A percentile compares a stretch with the other conserved stretches of the same genome.
Evolutionary conservation across 2,329 filamentous ascomycete species (phyloP).

Genomic region (Nigrospora osmanthi): DNA sequence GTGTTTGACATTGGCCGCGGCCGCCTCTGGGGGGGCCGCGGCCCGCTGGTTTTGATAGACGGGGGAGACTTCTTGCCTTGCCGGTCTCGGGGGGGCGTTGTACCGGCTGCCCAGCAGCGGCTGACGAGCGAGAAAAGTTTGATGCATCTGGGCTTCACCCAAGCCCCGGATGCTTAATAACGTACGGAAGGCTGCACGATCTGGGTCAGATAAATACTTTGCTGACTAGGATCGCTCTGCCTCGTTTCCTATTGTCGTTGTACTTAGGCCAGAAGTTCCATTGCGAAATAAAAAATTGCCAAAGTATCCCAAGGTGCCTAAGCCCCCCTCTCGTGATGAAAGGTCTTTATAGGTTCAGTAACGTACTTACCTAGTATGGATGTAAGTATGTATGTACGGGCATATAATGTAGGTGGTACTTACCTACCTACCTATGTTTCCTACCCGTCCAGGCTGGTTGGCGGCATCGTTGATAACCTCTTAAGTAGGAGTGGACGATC

Average conservation of each 20-base stretch:
- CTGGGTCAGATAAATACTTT: constrained; percentile 15
- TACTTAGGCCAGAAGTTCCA: constrained; percentile 22
- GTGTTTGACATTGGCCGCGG: constrained; percentile 14
- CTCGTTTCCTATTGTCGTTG: constrained; percentile 18
- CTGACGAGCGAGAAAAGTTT: constrained; percentile 16
- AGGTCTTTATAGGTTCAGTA: too few species aligned
- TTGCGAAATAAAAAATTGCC: constrained; percentile 14
- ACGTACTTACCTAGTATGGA: too few species aligned
- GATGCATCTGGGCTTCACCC: constrained; percentile 21
- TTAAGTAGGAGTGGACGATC: too few species aligned
- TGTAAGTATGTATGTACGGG: too few species aligned
- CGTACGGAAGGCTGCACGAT: constrained; percentile 14
- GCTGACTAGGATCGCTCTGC: constrained; percentile 16
- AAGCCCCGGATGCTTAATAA: constrained; percentile 22
- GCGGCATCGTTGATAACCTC: too few species aligned
- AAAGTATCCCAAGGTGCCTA: too few species aligned
- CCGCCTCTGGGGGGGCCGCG: constrained; percentile 5
- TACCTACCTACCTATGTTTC: too few species aligned
- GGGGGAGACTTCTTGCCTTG: constrained; percentile 9
- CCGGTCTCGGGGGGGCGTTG: constrained; percentile 7
- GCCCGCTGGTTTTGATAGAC: constrained; percentile 20
- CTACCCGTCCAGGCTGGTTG: too few species aligned
- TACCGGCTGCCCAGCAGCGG: constrained; percentile 9
- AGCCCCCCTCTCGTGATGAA: too few species aligned
- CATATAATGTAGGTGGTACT: too few species aligned